Conservation (phyloP, 2,329 filamentous ascomycete species). For the Colletotrichum agaves region DNA sequence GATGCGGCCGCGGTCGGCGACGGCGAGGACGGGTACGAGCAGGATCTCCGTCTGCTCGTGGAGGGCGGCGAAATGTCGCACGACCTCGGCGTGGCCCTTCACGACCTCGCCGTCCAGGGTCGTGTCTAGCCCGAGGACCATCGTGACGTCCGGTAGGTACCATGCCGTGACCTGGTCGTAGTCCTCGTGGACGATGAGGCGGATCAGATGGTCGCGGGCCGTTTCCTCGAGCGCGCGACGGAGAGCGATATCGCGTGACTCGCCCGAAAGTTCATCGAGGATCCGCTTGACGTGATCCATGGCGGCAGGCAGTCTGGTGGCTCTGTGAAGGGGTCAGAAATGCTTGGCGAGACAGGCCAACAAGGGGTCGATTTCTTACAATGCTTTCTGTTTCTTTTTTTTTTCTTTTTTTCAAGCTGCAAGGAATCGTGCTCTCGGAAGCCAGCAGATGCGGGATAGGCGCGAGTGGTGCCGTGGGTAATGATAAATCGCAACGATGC, state of each 20-base stretch:
- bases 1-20: slow-evolving; percentile 1
- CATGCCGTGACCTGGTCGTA: not conserved
- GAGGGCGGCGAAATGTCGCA: not conserved
- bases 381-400: no score
- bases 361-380: no score
- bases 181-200: not conserved
- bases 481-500: no score
- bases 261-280: not conserved
- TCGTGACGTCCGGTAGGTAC: not conserved
- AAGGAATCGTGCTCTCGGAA: no score
- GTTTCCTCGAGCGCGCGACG: not conserved
- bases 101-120: not conserved
- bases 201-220: not conserved
- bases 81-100: not conserved
- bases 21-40: not conserved
- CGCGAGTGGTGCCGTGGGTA: no score
- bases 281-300: not conserved
- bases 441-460: no score
- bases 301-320: not conserved
- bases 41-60: not conserved
- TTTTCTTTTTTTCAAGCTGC: no score
- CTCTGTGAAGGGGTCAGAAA: not conserved
- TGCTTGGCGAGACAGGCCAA: no score
- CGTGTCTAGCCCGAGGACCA: not conserved
- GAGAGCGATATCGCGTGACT: not conserved